Percentiles rank a stretch among this genome's conserved stretches.
Conservation (phyloP, 495 filamentous ascomycete species). For the Penicillium paxilli region DNA sequence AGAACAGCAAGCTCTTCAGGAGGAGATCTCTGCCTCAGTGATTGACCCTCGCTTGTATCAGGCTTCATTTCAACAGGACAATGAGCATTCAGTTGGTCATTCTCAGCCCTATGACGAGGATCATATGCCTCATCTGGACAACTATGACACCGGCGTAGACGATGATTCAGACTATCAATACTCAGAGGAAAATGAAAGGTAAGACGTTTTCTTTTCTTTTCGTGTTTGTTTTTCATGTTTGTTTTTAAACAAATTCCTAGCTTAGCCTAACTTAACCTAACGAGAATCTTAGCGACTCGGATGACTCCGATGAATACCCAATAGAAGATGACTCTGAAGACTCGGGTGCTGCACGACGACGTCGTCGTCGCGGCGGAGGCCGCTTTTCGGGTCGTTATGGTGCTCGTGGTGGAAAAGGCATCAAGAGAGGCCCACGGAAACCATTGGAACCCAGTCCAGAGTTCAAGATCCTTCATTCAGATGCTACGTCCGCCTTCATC, state of each 20-base stretch:
- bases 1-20: constrained; percentile 14
- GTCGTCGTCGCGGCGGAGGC: constrained; percentile 37
- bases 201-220: constrained; percentile 5
- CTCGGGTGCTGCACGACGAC: constrained; percentile 23
- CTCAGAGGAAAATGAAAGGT: constrained; percentile 39
- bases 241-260: too few species aligned
- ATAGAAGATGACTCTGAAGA: constrained; percentile 35
- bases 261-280: background rate
- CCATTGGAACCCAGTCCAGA: constrained; percentile 70
- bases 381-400: constrained; percentile 45
- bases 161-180: constrained; percentile 27
- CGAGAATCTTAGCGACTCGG: constrained; percentile 13
- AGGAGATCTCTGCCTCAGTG: constrained; percentile 24
- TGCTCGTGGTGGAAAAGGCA: constrained; percentile 48
- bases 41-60: constrained; percentile 46
- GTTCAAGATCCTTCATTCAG: constrained; percentile 69
- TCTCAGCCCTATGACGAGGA: constrained; percentile 12
- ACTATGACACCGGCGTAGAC: constrained; percentile 2
- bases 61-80: constrained; percentile 19
- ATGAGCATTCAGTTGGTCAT: constrained; percentile 13
- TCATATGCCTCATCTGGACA: constrained; percentile 2
- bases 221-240: too few species aligned
- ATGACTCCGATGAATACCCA: constrained; percentile 14
- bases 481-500: constrained; percentile 70
- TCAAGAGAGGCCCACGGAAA: constrained; percentile 66